A percentile compares a stretch with the other conserved stretches of the same genome.
phyloP scores from a whole-genome alignment of 179 eudicot genomes.

The Camellia oleifera region DNA sequence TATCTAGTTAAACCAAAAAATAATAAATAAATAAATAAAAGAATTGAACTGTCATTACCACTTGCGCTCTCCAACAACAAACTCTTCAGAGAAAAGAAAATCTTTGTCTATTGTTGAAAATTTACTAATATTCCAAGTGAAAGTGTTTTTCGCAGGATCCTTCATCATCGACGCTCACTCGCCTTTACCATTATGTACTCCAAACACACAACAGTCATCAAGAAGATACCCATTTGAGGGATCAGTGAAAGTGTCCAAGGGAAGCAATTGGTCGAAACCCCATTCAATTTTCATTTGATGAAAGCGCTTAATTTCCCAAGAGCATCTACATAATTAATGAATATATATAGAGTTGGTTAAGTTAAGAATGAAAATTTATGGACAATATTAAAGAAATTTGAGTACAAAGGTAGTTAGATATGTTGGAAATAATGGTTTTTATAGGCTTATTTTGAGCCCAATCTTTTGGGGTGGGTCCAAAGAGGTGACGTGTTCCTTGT shows the following conservation, averaged over 20 bases:
- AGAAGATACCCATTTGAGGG: not conserved
- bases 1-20: not conserved
- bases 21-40: not conserved
- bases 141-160: not conserved
- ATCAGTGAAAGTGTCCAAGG: constrained; percentile 1
- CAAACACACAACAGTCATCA: constrained; percentile 11
- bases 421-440: too few species aligned
- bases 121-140: not conserved
- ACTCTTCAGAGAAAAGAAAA: not conserved
- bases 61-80: not conserved
- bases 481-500: too few species aligned
- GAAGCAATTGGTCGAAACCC: constrained; percentile 9
- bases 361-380: too few species aligned
- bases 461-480: too few species aligned
- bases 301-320: not conserved
- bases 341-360: too few species aligned
- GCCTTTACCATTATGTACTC: not conserved
- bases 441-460: too few species aligned
- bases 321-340: not conserved
- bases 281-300: not conserved
- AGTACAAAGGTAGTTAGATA: too few species aligned
- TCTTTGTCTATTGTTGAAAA: not conserved
- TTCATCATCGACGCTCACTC: not conserved
- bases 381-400: too few species aligned
- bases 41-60: not conserved